phyloP scores from a whole-genome alignment of 352 stramenopile genomes.

The Phytophthora meadii region DNA sequence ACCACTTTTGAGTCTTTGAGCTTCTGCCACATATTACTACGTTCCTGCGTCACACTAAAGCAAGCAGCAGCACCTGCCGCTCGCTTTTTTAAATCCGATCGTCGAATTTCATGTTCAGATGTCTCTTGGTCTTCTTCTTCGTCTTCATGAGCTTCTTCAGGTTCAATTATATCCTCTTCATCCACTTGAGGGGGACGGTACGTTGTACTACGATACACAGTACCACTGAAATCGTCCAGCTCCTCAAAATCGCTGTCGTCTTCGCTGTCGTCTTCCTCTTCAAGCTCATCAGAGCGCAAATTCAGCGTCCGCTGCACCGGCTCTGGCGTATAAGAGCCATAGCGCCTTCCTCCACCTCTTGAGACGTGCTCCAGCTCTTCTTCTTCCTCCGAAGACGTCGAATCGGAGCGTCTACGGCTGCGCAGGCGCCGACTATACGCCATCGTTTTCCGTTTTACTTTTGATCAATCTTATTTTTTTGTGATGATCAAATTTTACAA shows the following conservation, averaged over 20 bases:
- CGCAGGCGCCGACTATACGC: slow-evolving; percentile 38
- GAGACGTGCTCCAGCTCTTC: slow-evolving; percentile 18
- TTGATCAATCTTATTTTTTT: neutral
- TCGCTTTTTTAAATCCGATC: slow-evolving; percentile 41
- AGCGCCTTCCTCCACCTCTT: slow-evolving; percentile 8
- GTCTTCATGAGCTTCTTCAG: slow-evolving; percentile 33
- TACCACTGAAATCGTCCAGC: slow-evolving; percentile 39
- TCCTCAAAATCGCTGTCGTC: slow-evolving; percentile 51
- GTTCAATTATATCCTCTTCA: slow-evolving; percentile 39
- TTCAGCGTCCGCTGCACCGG: slow-evolving; percentile 70
- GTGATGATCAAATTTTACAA: no score
- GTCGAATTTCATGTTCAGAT: slow-evolving; percentile 23
- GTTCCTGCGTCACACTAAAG: slow-evolving; percentile 23
- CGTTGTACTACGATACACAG: slow-evolving; percentile 33
- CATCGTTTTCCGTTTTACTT: slow-evolving; percentile 18
- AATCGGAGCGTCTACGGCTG: slow-evolving; percentile 21
- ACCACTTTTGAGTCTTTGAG: slow-evolving; percentile 23
- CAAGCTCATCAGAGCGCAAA: slow-evolving; percentile 50
- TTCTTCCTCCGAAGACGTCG: slow-evolving; percentile 31
- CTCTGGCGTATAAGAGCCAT: slow-evolving; percentile 51
- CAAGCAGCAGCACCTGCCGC: slow-evolving; percentile 40
- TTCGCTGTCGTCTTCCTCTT: slow-evolving; percentile 47
- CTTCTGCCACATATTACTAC: slow-evolving; percentile 19
- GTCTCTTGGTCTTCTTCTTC: slow-evolving; percentile 39
- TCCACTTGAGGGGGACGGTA: slow-evolving; percentile 27